Evolutionary conservation across 345 rosid genomes (phyloP).

Genomic region (Eucalyptus grandis): DNA sequence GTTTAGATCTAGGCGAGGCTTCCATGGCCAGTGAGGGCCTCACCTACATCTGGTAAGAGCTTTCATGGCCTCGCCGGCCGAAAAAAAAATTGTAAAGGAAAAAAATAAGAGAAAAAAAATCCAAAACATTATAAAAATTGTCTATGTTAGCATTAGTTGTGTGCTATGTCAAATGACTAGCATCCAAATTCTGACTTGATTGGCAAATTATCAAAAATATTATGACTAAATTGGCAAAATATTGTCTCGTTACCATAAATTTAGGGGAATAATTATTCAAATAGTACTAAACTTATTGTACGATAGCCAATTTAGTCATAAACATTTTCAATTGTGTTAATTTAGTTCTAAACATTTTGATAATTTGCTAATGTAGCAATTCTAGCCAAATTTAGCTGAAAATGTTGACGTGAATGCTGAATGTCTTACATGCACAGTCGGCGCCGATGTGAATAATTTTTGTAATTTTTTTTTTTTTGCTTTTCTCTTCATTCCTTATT

Average conservation of each 20-base stretch:
- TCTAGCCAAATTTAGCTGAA: background rate
- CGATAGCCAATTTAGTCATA: accelerated
- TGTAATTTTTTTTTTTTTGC: background rate
- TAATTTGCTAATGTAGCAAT: background rate
- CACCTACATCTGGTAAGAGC: too few species aligned
- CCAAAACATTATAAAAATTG: too few species aligned
- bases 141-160: background rate
- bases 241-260: background rate
- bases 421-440: accelerated
- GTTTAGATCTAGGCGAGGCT: too few species aligned
- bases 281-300: background rate
- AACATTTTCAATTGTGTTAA: accelerated
- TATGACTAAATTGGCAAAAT: background rate
- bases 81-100: too few species aligned
- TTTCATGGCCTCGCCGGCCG: accelerated
- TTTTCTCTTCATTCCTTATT: background rate
- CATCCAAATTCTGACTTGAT: background rate
- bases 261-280: background rate
- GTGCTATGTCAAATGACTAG: accelerated
- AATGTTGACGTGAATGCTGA: accelerated
- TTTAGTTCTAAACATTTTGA: background rate
- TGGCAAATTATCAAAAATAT: too few species aligned
- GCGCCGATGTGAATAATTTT: accelerated
- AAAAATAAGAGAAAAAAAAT: too few species aligned
- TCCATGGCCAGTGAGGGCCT: too few species aligned